These are phyloP conservation scores for Rhynchosporium agropyri DNA, from an alignment of 2,329 filamentous ascomycete genomes.

Conservation along the genomic window DNA sequence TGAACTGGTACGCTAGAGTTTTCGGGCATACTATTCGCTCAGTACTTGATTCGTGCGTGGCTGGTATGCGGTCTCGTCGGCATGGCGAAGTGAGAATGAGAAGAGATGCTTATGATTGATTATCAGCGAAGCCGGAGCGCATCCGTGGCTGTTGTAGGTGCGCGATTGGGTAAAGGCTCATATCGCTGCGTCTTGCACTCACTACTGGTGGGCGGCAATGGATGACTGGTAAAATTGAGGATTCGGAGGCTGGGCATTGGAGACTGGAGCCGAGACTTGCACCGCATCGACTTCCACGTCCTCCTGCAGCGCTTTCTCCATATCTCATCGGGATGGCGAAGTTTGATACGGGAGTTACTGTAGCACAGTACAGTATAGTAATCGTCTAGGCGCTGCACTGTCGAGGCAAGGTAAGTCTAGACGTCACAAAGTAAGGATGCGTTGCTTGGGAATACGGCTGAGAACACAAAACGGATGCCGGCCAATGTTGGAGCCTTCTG, in stretches of 20 bases:
- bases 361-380: background rate
- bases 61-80: background rate
- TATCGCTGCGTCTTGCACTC: background rate
- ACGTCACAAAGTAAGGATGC: too few relatives aligned
- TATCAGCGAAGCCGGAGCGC: background rate
- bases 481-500: too few relatives aligned
- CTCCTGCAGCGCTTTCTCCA: background rate
- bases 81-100: background rate
- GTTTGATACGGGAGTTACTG: background rate
- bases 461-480: too few relatives aligned
- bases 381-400: background rate
- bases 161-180: background rate
- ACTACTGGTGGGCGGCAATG: too few relatives aligned
- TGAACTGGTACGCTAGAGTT: slow-evolving; percentile 1
- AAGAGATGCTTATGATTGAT: background rate
- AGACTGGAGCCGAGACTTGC: background rate
- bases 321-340: slow-evolving; percentile 5
- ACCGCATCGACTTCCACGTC: background rate
- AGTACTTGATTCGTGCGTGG: background rate
- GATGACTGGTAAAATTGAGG: background rate
- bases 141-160: background rate
- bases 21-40: background rate
- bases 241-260: background rate
- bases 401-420: background rate
- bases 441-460: too few relatives aligned